Evolutionary conservation across 139 green algal species (phyloP), one percentile per base, ranked within the genome.

Genomic region (Eudorina sp.): DNA sequence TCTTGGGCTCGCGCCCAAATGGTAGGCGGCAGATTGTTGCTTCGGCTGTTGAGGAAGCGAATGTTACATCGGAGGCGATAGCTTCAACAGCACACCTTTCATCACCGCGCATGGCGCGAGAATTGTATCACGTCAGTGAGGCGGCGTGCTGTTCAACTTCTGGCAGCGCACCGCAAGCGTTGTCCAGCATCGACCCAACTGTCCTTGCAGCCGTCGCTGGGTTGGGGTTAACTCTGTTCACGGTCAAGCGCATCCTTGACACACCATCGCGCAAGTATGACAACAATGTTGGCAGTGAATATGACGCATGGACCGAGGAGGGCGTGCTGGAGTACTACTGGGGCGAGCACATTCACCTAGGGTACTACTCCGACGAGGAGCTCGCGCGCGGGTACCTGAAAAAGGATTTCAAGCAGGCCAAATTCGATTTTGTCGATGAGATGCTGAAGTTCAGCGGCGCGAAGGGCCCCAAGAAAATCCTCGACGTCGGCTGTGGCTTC

Each of bases 291-390:
- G 97, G 97, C 18, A 73, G 97, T 31, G 96, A 98, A 88, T 99
- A 99, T 83, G 96, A 99, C 85, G 94, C 94, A 40, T 99, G 97
- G 97, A 98, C 97, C 3, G 85, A 97, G 41, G 95, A 98, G 88
- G 95, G 95, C 83, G 92, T 98, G n/a, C 88, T 97, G 31, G 95
- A 97, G 88, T 94, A 97, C 89, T 97, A 97, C 80, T 99, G 97
- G 97, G 97, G 97, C 16, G 97, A 99, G 86, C 97, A 99, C 92
- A 99, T 99, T 81, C 97, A 99, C 82, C 85, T 99, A 68, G 97
- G 97, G 3, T 97, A 97, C 78, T 99, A 99, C 90, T 97, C 73
- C 4, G 95, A 98, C 34, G 90, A 92, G 83, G 96, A 98, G 90
- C 90, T 93, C 8, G 76, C 73, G 21, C 53, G 60, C 3, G 96